Base-by-base conservation (phyloP, 345 rosid species). In the Odontarrhena argentea region DNA sequence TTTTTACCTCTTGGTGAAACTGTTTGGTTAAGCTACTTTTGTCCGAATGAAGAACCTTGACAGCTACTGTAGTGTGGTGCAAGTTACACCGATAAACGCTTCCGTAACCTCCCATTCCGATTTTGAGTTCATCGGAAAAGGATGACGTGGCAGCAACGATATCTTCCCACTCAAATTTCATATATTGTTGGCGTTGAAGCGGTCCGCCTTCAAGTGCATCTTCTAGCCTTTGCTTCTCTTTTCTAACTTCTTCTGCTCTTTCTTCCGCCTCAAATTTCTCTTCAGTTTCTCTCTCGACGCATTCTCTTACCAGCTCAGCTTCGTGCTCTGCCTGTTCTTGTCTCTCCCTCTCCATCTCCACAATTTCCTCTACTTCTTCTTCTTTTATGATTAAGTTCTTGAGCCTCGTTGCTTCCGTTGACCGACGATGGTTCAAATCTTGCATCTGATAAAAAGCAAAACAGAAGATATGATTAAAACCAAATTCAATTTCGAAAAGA, bases 101-200 rank as follows among this genome's bases (percentile, higher is more conserved):
- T 70, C 98, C 98, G 66, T 86, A 87, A 13, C 89, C 96, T 42
- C 98, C 98, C 55, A 50, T 66, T 70, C 98, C 98, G 35, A 92
- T 79, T 72, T 71, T 84, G 40, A 77, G 82, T 37, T 83, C 76
- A 53, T 87, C 89, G 1, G 93, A 89, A 67, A 92, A 92, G 0
- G 91, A 89, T 43, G 86, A 92, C 24, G 98, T 87, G 25, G 96
- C 91, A 13, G 81, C 75, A 3, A 80, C 81, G 57, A 92, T 89
- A 69, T 92, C 96, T 61, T 92, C 96, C 98, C 96, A 92, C 4
- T 80, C 68, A 69, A 87, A 84, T 44, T 67, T 74, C 72, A 69
- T 84, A 77, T 80, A 89, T 41, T 67, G 89, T 73, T 59, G 81
- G 0, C 55, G 71, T 51, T 73, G 76, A 35, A 38, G 65, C 8